Evolutionary conservation across 345 rosid genomes (phyloP), one percentile per base, ranked within the genome.

Genomic region (Rhodomyrtus tomentosa): DNA sequence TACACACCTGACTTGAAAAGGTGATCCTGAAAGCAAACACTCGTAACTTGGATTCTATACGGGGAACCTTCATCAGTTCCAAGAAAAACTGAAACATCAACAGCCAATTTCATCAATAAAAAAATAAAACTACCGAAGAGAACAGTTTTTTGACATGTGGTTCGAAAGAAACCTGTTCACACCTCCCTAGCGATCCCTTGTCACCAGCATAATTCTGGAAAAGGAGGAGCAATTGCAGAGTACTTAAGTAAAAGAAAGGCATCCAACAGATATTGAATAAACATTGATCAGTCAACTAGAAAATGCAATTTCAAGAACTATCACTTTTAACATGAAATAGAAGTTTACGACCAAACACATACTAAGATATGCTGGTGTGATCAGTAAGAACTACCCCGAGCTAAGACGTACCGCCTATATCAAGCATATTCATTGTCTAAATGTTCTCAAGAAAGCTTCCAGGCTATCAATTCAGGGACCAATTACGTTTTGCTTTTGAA

Each of bases 61-160:
- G 94, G 18, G 99, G 99, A 84, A 97, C 99, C 87, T 91, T 97
- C 98, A 94, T 97, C 87, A 97, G 85, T 91, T 93, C 98, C 88
- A 94, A 86, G 92, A 97, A 97, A 91, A 97, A 97, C 98, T 97
- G 95, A 79, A 86, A 86, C 82, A 87, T 81, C 81, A 84, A 48
- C 72, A 85, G 54, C 86, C 50, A 58, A 24, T 80, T 81, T 87
- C 84, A 89, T 88, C 81, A 36, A 84, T 84, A 81, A 81, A 84
- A 86, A 81, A 1, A 25, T 49, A 49, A 20, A 24, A 56, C 38
- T 15, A 24, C 12, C 7, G 50, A 85, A 38, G 42, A 55, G 73
- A 81, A 51, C 9, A 76, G 62, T 68, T 82, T 84, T 84, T 54
- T 80, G 83, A 56, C 80, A 82, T 83, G 12, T 83, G 88, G 83